These are phyloP conservation scores for Tricholoma terreum DNA, from an alignment of 768 basidiomycete genomes.

Conservation along the genomic window DNA sequence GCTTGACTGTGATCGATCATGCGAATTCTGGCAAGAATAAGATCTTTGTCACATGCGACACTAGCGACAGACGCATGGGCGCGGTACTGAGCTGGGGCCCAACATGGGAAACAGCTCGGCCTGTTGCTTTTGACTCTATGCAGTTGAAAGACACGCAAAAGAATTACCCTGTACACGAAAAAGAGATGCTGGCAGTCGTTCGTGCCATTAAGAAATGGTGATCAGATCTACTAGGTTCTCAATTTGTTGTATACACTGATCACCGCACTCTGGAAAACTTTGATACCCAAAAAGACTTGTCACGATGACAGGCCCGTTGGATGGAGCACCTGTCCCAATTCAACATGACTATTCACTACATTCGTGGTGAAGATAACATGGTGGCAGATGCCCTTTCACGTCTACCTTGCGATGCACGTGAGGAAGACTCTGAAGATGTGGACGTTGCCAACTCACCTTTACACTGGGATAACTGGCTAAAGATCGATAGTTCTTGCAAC, in stretches of 20 bases:
- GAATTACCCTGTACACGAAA: no score
- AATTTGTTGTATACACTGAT: background rate
- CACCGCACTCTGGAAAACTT: background rate
- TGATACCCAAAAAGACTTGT: background rate
- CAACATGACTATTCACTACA: background rate
- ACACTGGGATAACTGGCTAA: no score
- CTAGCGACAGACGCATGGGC: no score
- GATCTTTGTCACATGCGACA: no score
- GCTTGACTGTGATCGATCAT: background rate
- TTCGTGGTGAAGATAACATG: background rate
- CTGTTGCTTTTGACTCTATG: no score
- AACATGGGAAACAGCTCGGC: no score
- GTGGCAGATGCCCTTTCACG: background rate
- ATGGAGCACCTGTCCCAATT: no score
- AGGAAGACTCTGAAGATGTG: background rate
- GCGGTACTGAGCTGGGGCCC: background rate
- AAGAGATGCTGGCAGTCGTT: background rate
- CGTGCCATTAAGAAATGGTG: background rate
- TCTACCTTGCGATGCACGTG: background rate
- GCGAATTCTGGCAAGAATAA: no score
- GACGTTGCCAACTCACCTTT: background rate
- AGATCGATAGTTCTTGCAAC: no score
- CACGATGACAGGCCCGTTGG: no score
- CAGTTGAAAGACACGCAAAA: no score
- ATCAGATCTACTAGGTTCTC: no score